Base-by-base conservation (phyloP, 2,329 filamentous ascomycete genomes). In the Xylariaceae sp. region DNA sequence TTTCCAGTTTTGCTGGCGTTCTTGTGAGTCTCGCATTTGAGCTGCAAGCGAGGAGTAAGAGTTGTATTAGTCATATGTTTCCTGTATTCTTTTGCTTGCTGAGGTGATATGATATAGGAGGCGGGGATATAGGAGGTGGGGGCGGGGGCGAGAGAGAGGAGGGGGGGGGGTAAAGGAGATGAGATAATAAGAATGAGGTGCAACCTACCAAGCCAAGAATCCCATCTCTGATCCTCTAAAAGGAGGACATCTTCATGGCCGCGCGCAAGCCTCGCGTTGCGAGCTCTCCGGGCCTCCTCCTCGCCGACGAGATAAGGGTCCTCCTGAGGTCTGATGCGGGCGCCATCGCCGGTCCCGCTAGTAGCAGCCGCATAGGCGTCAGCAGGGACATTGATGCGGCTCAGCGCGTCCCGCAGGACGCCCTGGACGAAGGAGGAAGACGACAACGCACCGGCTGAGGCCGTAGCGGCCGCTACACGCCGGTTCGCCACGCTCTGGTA, bases 231-330 rank as follows among this genome's bases (percentile, higher is more conserved):
- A 64, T 86, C 82, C 73, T 87, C 83, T 37, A 77, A 74, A 49
- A 81, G 72, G 57, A 88, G 73, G 48, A 84, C 72, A 59, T 83
- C 82, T 30, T 81, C 78, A 45, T 76, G 78, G 72, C 87, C 81
- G 55, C 80, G 75, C n/a, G 78, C 78, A 34, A 87, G 71, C 62
- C 86, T 77, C 67, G 83, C 82, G n/a, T 74, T 73, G 49, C 83
- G 77, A 6, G 85, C 84, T 62, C 78, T 72, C 8, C 77, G 76
- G 1, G 87, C 87, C 2, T 85, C 86, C 54, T 79, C 79, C 73
- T 88, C 85, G 39, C 87, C 87, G 1, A 89, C 87, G 8, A 89
- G 75, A 58, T 86, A 80, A 0, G 86, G 86, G 64, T 89, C 87
- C 72, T 89, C 87, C 15, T 86, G 76, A 2, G 84, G 85, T 5